Percentiles rank a stretch among this genome's conserved stretches.
These are phyloP conservation scores for Monilinia aucupariae DNA, from an alignment of 2,329 filamentous ascomycete genomes.

Conservation along the genomic window DNA sequence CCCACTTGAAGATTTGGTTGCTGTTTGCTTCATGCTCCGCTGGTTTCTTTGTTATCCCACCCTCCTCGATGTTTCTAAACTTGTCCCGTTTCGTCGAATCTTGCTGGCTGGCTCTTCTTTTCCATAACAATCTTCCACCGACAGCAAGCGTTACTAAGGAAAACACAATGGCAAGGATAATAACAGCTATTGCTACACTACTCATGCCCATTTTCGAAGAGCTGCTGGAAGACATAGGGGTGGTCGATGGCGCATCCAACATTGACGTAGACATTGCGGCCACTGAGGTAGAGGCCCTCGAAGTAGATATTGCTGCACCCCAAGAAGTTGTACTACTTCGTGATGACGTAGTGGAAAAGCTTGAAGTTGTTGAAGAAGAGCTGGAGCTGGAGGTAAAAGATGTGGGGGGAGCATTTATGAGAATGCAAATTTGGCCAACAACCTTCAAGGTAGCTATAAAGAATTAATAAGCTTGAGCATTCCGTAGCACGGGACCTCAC, in stretches of 20 bases:
- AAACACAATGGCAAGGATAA: not conserved
- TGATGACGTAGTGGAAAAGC: not conserved
- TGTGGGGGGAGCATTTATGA: conserved; percentile 13
- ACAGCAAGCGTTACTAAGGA: conserved; percentile 8
- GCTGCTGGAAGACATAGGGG: not conserved
- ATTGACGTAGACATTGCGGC: not conserved
- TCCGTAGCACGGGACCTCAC: not conserved
- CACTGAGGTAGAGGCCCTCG: not conserved
- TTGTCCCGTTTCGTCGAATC: not conserved
- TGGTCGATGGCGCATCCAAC: not conserved
- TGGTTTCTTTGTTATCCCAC: not conserved
- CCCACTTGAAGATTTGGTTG: conserved; percentile 11
- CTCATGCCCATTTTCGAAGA: not conserved
- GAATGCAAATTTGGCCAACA: conserved; percentile 14
- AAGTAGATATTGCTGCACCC: not conserved
- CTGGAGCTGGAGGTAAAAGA: conserved; percentile 4
- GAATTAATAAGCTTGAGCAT: conserved; percentile 7
- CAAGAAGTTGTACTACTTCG: conserved; percentile 4
- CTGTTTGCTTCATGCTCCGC: conserved; percentile 10
- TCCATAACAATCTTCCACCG: not conserved
- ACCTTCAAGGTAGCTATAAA: conserved; percentile 14
- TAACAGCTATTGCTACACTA: conserved; percentile 7
- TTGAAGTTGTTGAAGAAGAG: conserved; percentile 2
- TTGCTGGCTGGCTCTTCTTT: not conserved
- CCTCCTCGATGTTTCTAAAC: conserved; percentile 15